A percentile compares a stretch with the other conserved stretches of the same genome.
Conservation (phyloP, 768 basidiomycete species). For the Tubosaeta sp. region DNA sequence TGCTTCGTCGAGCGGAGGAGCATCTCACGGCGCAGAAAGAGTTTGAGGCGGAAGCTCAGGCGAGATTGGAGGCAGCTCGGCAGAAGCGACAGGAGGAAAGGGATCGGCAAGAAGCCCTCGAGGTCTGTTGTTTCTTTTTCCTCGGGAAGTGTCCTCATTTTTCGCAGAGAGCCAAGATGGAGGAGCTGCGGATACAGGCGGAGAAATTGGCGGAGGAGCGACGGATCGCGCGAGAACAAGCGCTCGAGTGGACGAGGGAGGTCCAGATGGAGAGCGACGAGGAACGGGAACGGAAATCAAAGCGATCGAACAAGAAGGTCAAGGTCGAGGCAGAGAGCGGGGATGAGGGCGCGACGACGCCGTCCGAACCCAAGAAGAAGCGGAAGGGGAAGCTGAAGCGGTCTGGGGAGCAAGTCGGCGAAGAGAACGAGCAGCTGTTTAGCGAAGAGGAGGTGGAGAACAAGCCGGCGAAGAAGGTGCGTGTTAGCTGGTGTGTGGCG, state of each 20-base stretch:
- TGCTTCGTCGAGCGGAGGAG: slow-evolving; percentile 77
- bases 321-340: slow-evolving; percentile 52
- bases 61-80: slow-evolving; percentile 73
- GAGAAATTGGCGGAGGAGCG: slow-evolving; percentile 81
- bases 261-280: slow-evolving; percentile 70
- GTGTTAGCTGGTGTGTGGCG: slow-evolving; percentile 3
- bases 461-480: slow-evolving; percentile 67
- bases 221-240: slow-evolving; percentile 69
- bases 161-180: slow-evolving; percentile 53
- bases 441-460: slow-evolving; percentile 61
- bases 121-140: slow-evolving; percentile 43
- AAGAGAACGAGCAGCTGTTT: slow-evolving; percentile 58
- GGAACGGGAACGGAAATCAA: slow-evolving; percentile 64
- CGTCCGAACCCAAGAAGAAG: slow-evolving; percentile 64
- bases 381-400: slow-evolving; percentile 74
- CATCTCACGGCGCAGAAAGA: slow-evolving; percentile 70
- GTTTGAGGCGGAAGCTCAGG: slow-evolving; percentile 66
- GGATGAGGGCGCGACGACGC: slow-evolving; percentile 33
- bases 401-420: slow-evolving; percentile 45
- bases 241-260: slow-evolving; percentile 71
- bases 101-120: slow-evolving; percentile 55
- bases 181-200: slow-evolving; percentile 62
- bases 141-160: not conserved
- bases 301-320: slow-evolving; percentile 52
- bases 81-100: slow-evolving; percentile 77